These are phyloP conservation scores for Coprinellus micaceus DNA, from an alignment of 768 basidiomycete genomes.

Conservation along the genomic window DNA sequence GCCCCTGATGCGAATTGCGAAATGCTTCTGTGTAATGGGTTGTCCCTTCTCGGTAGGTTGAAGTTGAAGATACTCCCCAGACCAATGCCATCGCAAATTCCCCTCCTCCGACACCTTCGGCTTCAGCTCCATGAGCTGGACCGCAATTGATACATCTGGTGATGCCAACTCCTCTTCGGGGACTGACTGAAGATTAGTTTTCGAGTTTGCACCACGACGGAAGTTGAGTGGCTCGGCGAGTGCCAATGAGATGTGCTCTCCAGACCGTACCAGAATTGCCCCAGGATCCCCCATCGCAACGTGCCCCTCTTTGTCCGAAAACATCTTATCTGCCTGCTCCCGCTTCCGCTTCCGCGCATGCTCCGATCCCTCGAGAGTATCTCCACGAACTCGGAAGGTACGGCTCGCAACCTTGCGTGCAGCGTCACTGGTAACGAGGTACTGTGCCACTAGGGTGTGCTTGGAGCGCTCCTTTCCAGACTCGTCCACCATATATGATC, in stretches of 20 bases:
- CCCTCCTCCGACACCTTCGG: neutral
- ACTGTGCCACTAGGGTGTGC: conserved; percentile 1
- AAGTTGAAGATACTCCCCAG: conserved; percentile 6
- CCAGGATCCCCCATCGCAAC: conserved; percentile 12
- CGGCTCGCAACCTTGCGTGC: conserved; percentile 5
- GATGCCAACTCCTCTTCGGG: no score
- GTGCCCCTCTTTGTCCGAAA: neutral
- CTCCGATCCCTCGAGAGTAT: conserved; percentile 2
- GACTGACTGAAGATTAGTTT: no score
- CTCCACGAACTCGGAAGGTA: conserved; percentile 9
- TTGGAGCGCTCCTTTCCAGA: no score
- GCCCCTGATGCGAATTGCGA: neutral
- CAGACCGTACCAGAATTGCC: conserved; percentile 2
- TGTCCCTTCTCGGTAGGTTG: neutral
- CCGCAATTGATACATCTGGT: neutral
- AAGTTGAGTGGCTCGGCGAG: conserved; percentile 11
- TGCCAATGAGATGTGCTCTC: conserved; percentile 5
- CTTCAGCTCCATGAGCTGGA: conserved; percentile 4
- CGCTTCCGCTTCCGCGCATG: neutral
- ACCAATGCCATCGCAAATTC: conserved; percentile 9
- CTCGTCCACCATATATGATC: no score
- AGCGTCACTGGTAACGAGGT: neutral
- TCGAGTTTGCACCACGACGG: no score
- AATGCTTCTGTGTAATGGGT: neutral
- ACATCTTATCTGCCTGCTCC: neutral